Evolutionary conservation across 1,284 basidiomycete species (phyloP), one percentile per base, ranked within the genome.

Genomic region (Trametes versicolor): DNA sequence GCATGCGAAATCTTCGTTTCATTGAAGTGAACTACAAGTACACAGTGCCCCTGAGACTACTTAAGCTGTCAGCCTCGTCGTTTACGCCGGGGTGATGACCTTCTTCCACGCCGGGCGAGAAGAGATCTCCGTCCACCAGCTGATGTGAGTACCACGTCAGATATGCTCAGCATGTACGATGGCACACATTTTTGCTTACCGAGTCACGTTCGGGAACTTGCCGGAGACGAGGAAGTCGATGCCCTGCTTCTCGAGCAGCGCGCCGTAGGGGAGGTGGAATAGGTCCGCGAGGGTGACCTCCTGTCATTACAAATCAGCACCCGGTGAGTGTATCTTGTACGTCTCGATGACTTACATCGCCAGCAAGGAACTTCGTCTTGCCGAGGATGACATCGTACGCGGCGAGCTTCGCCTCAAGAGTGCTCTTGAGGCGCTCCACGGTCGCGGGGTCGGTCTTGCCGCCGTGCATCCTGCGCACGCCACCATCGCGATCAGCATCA

Each of bases 241-340:
- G 41, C 69, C 68, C 27, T 70, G 58, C 5, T 70, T 63, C 19
- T 58, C 62, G n/a, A 77, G 60, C 34, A 74, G 60, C 0, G 68
- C 21, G 1, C 81, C 85, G 61, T 81, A 81, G 0, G 87, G 80
- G 23, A 88, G 70, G 71, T 88, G 86, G 74, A 81, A 81, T 8
- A 88, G 76, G 72, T 88, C 87, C 8, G 81, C 84, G 7, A 87
- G 72, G 4, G 85, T 86, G 55, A 81, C 2, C 29, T 74, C 72
- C 82, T 85, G 49, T 8, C 34, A 56, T 45, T 15, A 19, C 43
- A 45, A 1, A 29, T 62, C 27, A 59, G 41, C 25, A 54, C 13
- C 36, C 13, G 12, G 36, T 21, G 53, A 17, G 32, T 19, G 15
- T 10, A 29, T 25, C 39, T 17, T 15, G 7, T 41, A 9, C 4